Evolutionary conservation across 495 filamentous ascomycete genomes (phyloP).

Genomic region (Neurospora sp.): DNA sequence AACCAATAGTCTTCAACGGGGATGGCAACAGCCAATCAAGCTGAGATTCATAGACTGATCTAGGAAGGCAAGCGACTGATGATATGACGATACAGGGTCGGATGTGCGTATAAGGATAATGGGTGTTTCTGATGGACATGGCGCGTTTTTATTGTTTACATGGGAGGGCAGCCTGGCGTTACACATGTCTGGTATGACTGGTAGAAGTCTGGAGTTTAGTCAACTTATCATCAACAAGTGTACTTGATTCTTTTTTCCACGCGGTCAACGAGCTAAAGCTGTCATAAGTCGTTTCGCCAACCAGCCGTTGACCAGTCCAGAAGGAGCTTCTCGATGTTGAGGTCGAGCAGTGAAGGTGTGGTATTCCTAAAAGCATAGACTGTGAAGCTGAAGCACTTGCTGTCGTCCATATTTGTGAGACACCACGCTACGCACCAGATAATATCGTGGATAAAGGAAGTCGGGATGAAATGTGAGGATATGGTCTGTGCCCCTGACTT

Average conservation of each 20-base stretch:
- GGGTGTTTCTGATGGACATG: background rate
- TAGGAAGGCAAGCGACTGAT: background rate
- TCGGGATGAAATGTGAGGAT: too few species aligned
- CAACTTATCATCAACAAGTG: background rate
- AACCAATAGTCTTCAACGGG: conserved; percentile 6
- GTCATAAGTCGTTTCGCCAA: background rate
- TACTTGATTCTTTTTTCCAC: background rate
- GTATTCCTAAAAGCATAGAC: background rate
- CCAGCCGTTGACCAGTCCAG: background rate
- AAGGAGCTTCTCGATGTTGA: background rate
- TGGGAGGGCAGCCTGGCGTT: background rate
- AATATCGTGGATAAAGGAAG: too few species aligned
- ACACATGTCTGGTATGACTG: background rate
- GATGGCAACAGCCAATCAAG: background rate
- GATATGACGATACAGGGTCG: background rate
- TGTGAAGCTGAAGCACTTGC: background rate
- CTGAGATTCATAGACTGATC: background rate
- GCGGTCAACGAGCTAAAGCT: background rate
- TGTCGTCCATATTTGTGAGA: background rate
- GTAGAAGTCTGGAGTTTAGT: background rate
- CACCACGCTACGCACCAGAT: too few species aligned
- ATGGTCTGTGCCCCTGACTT: too few species aligned
- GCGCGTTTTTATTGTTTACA: background rate
- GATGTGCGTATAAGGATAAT: background rate
- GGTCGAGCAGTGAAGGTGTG: background rate